Base-by-base conservation (phyloP, 2,329 filamentous ascomycete genomes). In the Aspergillus terreus region DNA sequence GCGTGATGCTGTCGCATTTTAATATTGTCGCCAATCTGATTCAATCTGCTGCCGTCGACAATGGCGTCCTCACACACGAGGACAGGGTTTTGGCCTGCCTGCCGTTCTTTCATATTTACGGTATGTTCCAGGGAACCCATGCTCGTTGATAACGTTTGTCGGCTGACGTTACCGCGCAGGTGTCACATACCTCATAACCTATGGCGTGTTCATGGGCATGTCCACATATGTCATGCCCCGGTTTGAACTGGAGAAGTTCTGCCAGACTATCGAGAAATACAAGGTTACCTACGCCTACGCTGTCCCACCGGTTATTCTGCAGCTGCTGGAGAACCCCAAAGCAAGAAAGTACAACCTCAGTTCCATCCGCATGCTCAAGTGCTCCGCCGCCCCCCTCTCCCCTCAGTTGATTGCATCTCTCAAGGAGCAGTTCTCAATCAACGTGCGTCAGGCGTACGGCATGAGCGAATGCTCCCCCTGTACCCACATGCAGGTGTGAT, bases 1-100 rank as follows among this genome's bases (percentile, higher is more conserved):
- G 59, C 4, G 55, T 52, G 10, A 51, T 49, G 40, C 32, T 57
- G 14, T 50, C 45, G 6, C 52, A 57, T 32, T 17, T 14, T 1
- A 57, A 57, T 33, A 42, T 57, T 9, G 49, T 57, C 3, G 52
- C 49, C n/a, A 46, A 46, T 21, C 10, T 46, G 15, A 32, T 46
- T 14, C 44, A 46, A 11, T 35, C 23, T 4, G 25, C 25, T 12
- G 14, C n/a, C 25, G 44, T 32, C 1, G 44, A 27, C 21, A n/a
- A 32, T 15, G 25, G 27, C 11, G 15, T 46, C 25, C 15, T 35
- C 10, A 19, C 23, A 2, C 23, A 27, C 7, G 25, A 46, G 27
- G 44, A 35, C 15, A 35, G 49, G 5, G 14, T 35, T 5, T 21
- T 51, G 32, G 41, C 43, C 23, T 46, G 21, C 19, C 49, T 51